Evolutionary conservation across 2,329 filamentous ascomycete species (phyloP), one percentile per base, ranked within the genome.

Genomic region (Curvularia lunata): DNA sequence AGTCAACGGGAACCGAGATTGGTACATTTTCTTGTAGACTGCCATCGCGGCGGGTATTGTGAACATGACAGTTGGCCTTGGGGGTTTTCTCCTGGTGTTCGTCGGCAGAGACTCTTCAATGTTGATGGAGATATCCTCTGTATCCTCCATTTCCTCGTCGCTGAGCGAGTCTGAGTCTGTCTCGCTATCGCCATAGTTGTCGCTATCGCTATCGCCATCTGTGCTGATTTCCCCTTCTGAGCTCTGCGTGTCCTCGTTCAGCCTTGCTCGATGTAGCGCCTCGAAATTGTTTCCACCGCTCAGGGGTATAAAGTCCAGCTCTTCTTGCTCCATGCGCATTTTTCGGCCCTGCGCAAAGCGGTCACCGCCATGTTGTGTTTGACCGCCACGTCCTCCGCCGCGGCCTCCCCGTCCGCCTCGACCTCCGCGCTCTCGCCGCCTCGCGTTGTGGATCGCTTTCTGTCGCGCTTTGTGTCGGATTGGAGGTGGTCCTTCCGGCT

Each of bases 121-220:
- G 25, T 70, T 70, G 60, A 69, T 70, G 48, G 63, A 64, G 52
- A 70, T 67, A 10, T 68, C 67, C 28, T 54, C 57, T 9, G 47
- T 52, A 27, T 66, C 62, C 27, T 62, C 45, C 46, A 63, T 59
- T 27, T 65, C 67, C 16, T 59, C 30, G 19, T 64, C 59, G 28
- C 18, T 25, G 5, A 56, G 27, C 18, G 19, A 7, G 25, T 56
- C 54, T 12, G 54, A 56, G 34, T 52, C 54, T 50, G 37, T 42
- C 21, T 38, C 21, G 47, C 32, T 40, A 7, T 30, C n/a, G 8
- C n/a, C 16, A 13, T 45, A 16, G 16, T 13, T 46, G 25, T 30
- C 9, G 43, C 43, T 30, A n/a, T 65, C 63, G 23, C 42, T 51
- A 16, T 61, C 55, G 5, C 54, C 61, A 3, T 43, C 12, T 59